Evolutionary conservation across 176 grass and related monocot species (phyloP).

Genomic region (bread wheat (Triticum aestivum)): DNA sequence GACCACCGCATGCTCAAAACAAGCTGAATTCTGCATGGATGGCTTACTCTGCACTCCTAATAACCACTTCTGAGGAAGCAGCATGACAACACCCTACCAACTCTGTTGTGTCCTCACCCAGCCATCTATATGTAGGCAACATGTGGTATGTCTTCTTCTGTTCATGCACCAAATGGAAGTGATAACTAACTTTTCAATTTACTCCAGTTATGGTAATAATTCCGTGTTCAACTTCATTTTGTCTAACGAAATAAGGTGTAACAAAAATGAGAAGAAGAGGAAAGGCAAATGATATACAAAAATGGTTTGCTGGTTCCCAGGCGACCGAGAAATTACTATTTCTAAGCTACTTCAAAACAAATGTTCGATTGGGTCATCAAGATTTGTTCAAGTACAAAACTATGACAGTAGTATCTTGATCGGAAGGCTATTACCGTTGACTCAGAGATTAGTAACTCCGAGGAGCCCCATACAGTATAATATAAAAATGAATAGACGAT

Average conservation of each 20-base stretch:
- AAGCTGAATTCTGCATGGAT: constrained; percentile 34
- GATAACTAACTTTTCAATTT: not conserved
- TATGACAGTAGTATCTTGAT: too few relatives aligned
- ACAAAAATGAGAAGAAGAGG: not conserved
- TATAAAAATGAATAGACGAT: not conserved
- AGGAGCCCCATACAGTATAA: too few relatives aligned
- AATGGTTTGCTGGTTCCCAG: not conserved
- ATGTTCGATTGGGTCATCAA: too few relatives aligned
- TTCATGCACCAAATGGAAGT: not conserved
- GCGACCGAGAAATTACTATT: too few relatives aligned
- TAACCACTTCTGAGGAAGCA: constrained; percentile 14
- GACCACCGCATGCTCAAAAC: constrained; percentile 17
- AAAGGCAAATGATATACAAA: not conserved
- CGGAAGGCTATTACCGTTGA: too few relatives aligned
- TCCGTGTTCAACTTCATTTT: not conserved
- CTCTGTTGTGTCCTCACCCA: not conserved
- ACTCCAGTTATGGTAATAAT: not conserved
- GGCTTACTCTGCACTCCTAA: not conserved
- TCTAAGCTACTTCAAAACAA: too few relatives aligned
- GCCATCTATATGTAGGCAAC: constrained; percentile 7
- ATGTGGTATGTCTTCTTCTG: not conserved
- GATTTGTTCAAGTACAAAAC: too few relatives aligned
- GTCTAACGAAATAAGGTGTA: not conserved
- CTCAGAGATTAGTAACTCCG: too few relatives aligned
- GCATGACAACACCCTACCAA: constrained; percentile 6